Evolutionary conservation across 2,329 filamentous ascomycete genomes (phyloP), one percentile per base, ranked within the genome.

Genomic region (Colletotrichum karsti): DNA sequence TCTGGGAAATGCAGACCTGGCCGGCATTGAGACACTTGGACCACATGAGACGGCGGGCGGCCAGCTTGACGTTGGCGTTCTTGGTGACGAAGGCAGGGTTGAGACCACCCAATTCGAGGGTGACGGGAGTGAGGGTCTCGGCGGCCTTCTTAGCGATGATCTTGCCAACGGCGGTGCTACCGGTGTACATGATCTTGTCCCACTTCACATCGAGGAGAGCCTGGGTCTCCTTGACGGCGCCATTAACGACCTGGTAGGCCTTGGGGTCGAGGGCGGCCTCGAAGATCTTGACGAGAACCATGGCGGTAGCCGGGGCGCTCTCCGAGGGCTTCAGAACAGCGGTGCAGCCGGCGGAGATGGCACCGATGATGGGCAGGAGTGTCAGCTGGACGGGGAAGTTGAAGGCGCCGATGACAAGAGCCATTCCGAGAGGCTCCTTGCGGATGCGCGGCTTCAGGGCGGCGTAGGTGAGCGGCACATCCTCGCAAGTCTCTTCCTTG

Each of bases 111-210:
- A 99, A 89, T 84, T 99, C 96, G 53, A 98, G 89, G 9, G 91
- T 88, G 22, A 97, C 91, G 0, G 96, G 96, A 0, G 96, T 98
- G 69, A 97, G 86, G 39, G 93, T 91, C 76, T 94, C 90, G 68
- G 96, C 95, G 0, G 95, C 96, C 78, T 97, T 97, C 79, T 95
- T 91, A 53, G 93, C 89, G 59, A 98, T 91, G 75, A 98, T 95
- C 76, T 91, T 94, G 75, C 93, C 96, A 18, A 98, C 94, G 28
- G 78, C 83, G 58, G 87, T 87, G 74, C 90, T 91, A 61, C 96
- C 96, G 1, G 96, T 99, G 83, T 97, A 99, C 84, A 96, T 95
- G 75, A 99, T 97, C 87, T 98, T 98, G 83, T 97, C 95, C 92
- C 95, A 99, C 79, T 95, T 95, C 83, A 94, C 89, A 65, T 95